Evolutionary conservation across 176 grass and related monocot species (phyloP), one percentile per base, ranked within the genome.

Genomic region (Otatea glauca): DNA sequence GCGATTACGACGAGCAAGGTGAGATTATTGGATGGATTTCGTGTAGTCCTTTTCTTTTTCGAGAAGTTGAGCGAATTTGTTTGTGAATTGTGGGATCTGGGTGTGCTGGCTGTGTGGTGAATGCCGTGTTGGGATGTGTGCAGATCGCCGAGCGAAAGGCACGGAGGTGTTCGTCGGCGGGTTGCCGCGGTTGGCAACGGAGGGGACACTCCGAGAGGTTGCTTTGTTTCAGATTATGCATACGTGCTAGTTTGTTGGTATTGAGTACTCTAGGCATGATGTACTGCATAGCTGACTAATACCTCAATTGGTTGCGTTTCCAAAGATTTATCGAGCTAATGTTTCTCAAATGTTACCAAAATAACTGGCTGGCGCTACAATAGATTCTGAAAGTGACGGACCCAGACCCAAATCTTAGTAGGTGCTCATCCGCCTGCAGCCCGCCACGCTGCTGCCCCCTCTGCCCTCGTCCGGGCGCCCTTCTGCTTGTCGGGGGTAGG

Each of bases 121-220:
- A 73, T 35, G 21, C 15, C 12, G 49, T 68, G 44, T 44, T 80
- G 5, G 38, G 24, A 15, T 76, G n/a, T 85, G 67, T 63, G 86
- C 89, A 92, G 94, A 82, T 65, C 83, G 74, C 64, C 68, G 18
- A 14, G 78, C 10, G n/a, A 92, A 77, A 78, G 94, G 94, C 35
- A 45, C 82, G 49, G 94, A 97, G 82, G 88, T 97, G 39, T 93
- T 97, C 81, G 82, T 97, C 38, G 89, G 94, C n/a, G 91, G 94
- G 49, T 44, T 97, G 49, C 81, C 91, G 32, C 87, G 87, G 77
- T 88, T 91, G 50, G 87, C 82, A 45, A 92, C 91, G 74, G 91
- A 94, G 53, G 87, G 77, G 48, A 75, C 66, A 20, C 88, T 94
- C 24, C 85, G 77, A 45, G 91, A 97, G 91, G 94, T 93, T 64